A percentile compares a stretch with the other conserved stretches of the same genome.
phyloP scores from a whole-genome alignment of 768 basidiomycete species.

The Artomyces pyxidatus region DNA sequence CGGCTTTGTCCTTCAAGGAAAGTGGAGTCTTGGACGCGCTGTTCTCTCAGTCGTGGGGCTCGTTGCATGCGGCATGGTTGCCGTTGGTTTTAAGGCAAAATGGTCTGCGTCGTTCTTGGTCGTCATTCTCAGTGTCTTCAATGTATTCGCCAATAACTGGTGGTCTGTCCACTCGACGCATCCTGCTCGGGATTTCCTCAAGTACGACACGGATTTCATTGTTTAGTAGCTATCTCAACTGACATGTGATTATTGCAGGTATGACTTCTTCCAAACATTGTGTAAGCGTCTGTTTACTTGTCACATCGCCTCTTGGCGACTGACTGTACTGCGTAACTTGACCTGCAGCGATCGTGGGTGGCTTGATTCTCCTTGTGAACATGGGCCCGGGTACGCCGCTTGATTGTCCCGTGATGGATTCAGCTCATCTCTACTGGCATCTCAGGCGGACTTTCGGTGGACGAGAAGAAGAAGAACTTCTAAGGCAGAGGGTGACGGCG shows the following conservation, averaged over 20 bases:
- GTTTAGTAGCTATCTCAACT: too few species aligned
- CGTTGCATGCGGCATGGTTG: constrained; percentile 91
- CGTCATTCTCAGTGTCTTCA: constrained; percentile 85
- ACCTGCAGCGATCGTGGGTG: constrained; percentile 80
- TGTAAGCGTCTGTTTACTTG: constrained; percentile 37
- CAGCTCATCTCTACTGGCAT: not conserved
- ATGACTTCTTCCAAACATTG: constrained; percentile 98
- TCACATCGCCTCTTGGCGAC: not conserved
- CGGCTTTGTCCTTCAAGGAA: constrained; percentile 91
- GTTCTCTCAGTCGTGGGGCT: constrained; percentile 87
- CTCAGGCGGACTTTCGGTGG: constrained; percentile 86
- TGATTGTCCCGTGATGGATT: not conserved
- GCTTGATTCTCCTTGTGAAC: constrained; percentile 94
- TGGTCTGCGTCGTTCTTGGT: constrained; percentile 97
- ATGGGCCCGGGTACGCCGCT: constrained; percentile 79
- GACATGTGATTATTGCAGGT: constrained; percentile 41
- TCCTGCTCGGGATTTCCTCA: constrained; percentile 96
- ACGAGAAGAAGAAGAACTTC: constrained; percentile 98
- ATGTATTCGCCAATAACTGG: constrained; percentile 98
- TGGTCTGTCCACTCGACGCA: constrained; percentile 90
- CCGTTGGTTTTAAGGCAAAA: constrained; percentile 98
- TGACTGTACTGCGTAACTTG: constrained; percentile 4
- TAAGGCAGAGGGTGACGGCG: constrained; percentile 20
- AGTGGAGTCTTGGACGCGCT: constrained; percentile 81
- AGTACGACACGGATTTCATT: too few species aligned